Base-by-base conservation (phyloP, 441 rosid genomes). In the Flueggea neowawraea region DNA sequence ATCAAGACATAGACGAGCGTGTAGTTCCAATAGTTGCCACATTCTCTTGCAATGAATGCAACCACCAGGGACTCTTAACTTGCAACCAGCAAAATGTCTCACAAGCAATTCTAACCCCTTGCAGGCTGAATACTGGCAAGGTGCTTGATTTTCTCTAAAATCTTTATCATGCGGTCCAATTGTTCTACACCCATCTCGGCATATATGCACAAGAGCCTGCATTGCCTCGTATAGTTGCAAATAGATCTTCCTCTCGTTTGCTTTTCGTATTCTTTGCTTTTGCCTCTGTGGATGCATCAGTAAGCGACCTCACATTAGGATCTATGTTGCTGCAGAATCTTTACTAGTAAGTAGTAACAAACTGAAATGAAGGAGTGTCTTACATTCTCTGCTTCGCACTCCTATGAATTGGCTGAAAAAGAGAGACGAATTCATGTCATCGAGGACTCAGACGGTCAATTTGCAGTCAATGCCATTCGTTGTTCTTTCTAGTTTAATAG, bases 201-300 rank as follows among this genome's bases (percentile, higher is more conserved):
- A 94, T 68, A 90, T 90, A 65, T 94, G 98, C 67, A 94, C 90
- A 44, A 90, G 88, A 8, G 98, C 95, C 63, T 94, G 96, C 98
- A 90, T 94, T 16, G 97, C 97, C 63, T 89, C 96, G 3, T 83
- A 82, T 44, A 94, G 58, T 62, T 94, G 87, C 56, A 84, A 36
- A 58, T 94, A 94, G 33, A 87, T 82, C 71, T 76, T 81, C 68
- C 72, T 62, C 62, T 94, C 94, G 0, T 86, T 79, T 5, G 47
- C 15, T 61, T 75, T 88, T 50, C 80, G 78, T 4, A 64, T 75
- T 67, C 91, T 85, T 47, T 83, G 82, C 51, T 84, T 83, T 16
- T 68, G 68, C 62, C 57, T 66, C 95, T 88, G 83, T 14, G 77
- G 44, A 64, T 1, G 17, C 3, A 28, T 17, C 61, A 11, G 15